A percentile compares a stretch with the other conserved stretches of the same genome.
phyloP scores from a whole-genome alignment of 2,329 filamentous ascomycete species.

The Aureobasidium sp. region DNA sequence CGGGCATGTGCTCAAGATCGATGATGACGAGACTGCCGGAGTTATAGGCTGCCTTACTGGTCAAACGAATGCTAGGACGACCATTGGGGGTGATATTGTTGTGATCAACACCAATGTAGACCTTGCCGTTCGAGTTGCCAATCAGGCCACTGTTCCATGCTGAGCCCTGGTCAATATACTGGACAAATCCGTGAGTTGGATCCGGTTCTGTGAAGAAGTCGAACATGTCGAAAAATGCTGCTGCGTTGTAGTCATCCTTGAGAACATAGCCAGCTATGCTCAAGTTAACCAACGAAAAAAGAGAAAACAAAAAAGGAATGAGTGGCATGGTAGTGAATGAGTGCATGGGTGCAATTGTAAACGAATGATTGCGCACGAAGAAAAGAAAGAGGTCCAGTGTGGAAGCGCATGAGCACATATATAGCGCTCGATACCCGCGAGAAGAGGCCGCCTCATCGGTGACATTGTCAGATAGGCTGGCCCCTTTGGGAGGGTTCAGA shows the following conservation, averaged over 20 bases:
- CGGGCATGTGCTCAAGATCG: slow-evolving; percentile 68
- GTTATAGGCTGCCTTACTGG: slow-evolving; percentile 56
- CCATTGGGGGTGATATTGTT: slow-evolving; percentile 45
- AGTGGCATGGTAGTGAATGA: slow-evolving; percentile 17
- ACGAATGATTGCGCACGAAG: slow-evolving; percentile 17
- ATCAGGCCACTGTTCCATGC: slow-evolving; percentile 24
- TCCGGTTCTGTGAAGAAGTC: slow-evolving; percentile 32
- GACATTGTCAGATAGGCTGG: slow-evolving; percentile 12
- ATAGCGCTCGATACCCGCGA: slow-evolving; percentile 2
- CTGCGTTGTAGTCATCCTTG: slow-evolving; percentile 21
- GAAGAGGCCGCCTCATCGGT: slow-evolving; percentile 3
- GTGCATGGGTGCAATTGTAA: slow-evolving; percentile 17
- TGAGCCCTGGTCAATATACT: slow-evolving; percentile 33
- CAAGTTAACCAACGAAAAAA: slow-evolving; percentile 38
- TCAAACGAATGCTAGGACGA: slow-evolving; percentile 63
- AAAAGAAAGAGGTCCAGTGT: slow-evolving; percentile 9
- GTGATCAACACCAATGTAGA: slow-evolving; percentile 32
- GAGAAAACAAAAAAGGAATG: slow-evolving; percentile 15
- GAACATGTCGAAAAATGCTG: slow-evolving; percentile 23
- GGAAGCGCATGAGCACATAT: not conserved
- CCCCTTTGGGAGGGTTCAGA: slow-evolving; percentile 14
- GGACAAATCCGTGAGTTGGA: slow-evolving; percentile 22
- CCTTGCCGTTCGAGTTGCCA: slow-evolving; percentile 20
- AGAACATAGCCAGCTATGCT: slow-evolving; percentile 23
- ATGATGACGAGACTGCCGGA: slow-evolving; percentile 60